These are phyloP conservation scores for Inonotus obliquus DNA, from an alignment of 1,284 basidiomycete genomes.

Conservation along the genomic window DNA sequence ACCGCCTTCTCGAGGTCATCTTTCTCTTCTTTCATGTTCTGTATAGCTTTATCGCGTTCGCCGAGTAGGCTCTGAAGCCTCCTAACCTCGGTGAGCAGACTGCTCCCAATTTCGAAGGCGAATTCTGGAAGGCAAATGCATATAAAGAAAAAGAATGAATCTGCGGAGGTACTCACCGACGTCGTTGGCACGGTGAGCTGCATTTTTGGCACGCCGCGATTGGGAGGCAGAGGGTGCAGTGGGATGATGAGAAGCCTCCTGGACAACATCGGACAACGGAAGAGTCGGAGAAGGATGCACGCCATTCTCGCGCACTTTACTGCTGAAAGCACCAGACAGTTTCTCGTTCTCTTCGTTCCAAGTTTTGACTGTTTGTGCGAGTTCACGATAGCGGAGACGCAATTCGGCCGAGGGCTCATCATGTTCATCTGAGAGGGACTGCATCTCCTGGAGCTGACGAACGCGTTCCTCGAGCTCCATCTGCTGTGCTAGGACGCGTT, in stretches of 20 bases:
- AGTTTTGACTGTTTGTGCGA: slow-evolving; percentile 68
- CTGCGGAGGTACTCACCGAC: slow-evolving; percentile 53
- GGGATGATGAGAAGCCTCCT: slow-evolving; percentile 38
- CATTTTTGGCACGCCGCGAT: slow-evolving; percentile 79
- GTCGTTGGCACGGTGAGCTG: slow-evolving; percentile 78
- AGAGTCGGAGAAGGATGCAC: slow-evolving; percentile 32
- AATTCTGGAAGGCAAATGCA: slow-evolving; percentile 58
- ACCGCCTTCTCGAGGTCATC: slow-evolving; percentile 76
- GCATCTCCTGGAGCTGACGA: slow-evolving; percentile 67
- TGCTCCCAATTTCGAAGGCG: slow-evolving; percentile 93
- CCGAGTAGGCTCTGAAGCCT: slow-evolving; percentile 82
- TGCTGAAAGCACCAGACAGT: slow-evolving; percentile 66
- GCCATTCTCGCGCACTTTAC: slow-evolving; percentile 30
- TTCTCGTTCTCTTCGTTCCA: slow-evolving; percentile 86
- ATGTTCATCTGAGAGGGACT: slow-evolving; percentile 49
- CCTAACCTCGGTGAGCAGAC: slow-evolving; percentile 83
- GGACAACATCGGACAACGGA: slow-evolving; percentile 34
- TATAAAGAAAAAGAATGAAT: slow-evolving; percentile 1
- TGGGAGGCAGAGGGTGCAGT: slow-evolving; percentile 60
- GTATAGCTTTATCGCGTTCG: slow-evolving; percentile 85
- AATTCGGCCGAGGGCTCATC: slow-evolving; percentile 66
- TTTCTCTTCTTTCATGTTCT: slow-evolving; percentile 84
- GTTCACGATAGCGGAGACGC: slow-evolving; percentile 66
- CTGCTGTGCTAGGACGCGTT: slow-evolving; percentile 87
- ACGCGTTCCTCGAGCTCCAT: slow-evolving; percentile 88